These are phyloP conservation scores for Phytopythium sindhum DNA, from an alignment of 352 stramenopile species.

Conservation along the genomic window DNA sequence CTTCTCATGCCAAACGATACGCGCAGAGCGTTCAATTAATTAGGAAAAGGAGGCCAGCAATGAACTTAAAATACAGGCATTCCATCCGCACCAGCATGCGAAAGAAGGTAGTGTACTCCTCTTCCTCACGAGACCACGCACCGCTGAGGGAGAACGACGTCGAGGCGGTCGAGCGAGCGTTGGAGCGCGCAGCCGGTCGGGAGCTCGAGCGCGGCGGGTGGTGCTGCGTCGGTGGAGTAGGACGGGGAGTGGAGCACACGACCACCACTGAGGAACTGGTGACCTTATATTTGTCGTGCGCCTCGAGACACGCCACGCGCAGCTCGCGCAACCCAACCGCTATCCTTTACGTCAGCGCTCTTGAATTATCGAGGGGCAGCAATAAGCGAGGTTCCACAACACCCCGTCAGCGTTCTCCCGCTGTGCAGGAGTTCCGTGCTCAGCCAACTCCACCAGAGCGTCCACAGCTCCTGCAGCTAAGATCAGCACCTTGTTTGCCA, in stretches of 20 bases:
- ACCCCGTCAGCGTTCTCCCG: too few species aligned
- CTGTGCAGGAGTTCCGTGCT: too few species aligned
- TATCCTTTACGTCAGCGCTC: too few species aligned
- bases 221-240: neutral
- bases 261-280: neutral
- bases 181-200: constrained; percentile 13
- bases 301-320: constrained; percentile 39
- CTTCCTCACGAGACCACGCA: constrained; percentile 64
- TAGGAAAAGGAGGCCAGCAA: too few species aligned
- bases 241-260: constrained; percentile 18
- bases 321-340: constrained; percentile 50
- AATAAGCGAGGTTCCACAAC: too few species aligned
- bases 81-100: constrained; percentile 33
- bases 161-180: constrained; percentile 3
- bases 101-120: constrained; percentile 45
- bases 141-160: constrained; percentile 46
- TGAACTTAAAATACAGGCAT: constrained; percentile 25
- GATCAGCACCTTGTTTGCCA: too few species aligned
- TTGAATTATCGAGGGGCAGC: too few species aligned
- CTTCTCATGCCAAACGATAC: neutral
- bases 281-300: constrained; percentile 23
- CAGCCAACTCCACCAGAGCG: too few species aligned
- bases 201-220: constrained; percentile 10
- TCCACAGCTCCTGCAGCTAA: too few species aligned
- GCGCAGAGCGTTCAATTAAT: too few species aligned